Conservation (phyloP, 176 grass and related monocot species). For the Puya raimondii region DNA sequence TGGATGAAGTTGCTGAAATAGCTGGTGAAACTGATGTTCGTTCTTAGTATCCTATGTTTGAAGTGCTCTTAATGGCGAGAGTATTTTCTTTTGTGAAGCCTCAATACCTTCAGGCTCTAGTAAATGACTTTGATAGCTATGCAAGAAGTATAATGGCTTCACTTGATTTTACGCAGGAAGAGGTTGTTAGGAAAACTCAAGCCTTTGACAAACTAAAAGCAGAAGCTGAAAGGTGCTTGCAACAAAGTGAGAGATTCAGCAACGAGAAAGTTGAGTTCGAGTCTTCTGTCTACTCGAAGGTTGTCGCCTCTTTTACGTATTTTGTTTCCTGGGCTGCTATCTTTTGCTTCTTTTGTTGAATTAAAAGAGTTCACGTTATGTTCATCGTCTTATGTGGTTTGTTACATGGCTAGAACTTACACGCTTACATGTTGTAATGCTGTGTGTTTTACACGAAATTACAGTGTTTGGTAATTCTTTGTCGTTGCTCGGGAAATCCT, state of each 20-base stretch:
- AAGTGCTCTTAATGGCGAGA: too few species aligned
- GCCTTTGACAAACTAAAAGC: conserved; percentile 66
- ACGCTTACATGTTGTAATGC: too few species aligned
- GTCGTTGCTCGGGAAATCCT: too few species aligned
- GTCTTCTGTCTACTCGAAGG: conserved; percentile 71
- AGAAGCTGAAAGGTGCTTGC: conserved; percentile 79
- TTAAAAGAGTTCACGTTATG: too few species aligned
- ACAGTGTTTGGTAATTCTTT: too few species aligned
- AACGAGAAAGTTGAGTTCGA: conserved; percentile 67
- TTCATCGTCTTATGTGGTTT: too few species aligned
- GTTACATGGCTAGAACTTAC: too few species aligned
- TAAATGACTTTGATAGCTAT: background rate
- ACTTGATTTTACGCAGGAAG: conserved; percentile 44
- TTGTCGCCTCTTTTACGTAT: conserved; percentile 12
- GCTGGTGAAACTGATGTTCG: too few species aligned
- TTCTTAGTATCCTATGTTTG: too few species aligned
- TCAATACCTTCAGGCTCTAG: background rate
- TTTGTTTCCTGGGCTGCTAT: background rate
- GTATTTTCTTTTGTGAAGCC: too few species aligned
- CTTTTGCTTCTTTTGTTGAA: background rate
- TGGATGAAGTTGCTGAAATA: too few species aligned
- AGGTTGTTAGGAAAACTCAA: conserved; percentile 74
- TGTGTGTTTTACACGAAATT: too few species aligned
- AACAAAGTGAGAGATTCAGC: conserved; percentile 66
- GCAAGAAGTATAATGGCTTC: background rate